Evolutionary conservation across 306 rosid genomes (phyloP), one percentile per base, ranked within the genome.

Genomic region (Nissolia schottii): DNA sequence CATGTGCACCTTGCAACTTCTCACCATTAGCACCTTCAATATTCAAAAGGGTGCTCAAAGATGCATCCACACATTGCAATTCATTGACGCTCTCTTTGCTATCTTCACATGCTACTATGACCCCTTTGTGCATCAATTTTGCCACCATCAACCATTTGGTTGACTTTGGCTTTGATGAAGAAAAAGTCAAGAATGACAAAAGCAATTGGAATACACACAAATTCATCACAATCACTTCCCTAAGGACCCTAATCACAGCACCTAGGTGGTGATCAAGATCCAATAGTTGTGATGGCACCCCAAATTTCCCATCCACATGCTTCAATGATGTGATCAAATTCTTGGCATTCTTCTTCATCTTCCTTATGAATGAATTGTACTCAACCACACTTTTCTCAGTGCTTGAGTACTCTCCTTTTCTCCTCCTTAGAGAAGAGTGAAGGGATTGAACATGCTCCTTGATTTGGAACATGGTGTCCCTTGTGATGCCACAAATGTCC

Each of bases 391-490:
- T 70, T 28, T 13, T 79, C 38, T 82, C 86, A 73, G 85, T 32
- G 38, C 71, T 55, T 0, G 86, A 82, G 16, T n/a, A n/a, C n/a
- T 88, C 87, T 8, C 86, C 85, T 68, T 85, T 88, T 64, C 96
- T 82, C 51, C 96, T 83, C n/a, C 96, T 46, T 2, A 93, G 75
- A 22, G 90, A 40, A 57, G 93, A 88, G 9, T 80, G 86, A 81
- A 93, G 87, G 56, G 79, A 45, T 63, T 70, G 71, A 24, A 78
- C 89, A 63, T 79, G 74, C 75, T 84, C 90, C 60, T 82, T 86
- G 55, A 85, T 80, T 53, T 87, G 86, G 15, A 77, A 74, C 74
- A 83, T 25, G 22, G 58, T 51, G 12, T 90, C 97, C 48, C 87
- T 90, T 19, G 86, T 59, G 43, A 81, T 50, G 28, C 95, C 89